phyloP scores from a whole-genome alignment of 1,284 basidiomycete genomes.

The Coriolopsis trogii region DNA sequence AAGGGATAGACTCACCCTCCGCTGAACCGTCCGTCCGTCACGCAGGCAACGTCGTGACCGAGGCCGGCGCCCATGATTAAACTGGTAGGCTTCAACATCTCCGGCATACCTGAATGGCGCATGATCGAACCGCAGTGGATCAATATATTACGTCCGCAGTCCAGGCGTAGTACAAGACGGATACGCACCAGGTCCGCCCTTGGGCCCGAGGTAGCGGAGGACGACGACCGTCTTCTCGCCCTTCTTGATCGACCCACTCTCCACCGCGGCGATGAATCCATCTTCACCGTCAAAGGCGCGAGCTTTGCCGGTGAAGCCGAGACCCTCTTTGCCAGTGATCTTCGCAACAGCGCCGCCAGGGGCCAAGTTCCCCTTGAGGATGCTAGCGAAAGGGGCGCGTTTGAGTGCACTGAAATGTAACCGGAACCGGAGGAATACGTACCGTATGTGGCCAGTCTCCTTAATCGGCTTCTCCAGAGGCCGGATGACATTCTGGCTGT shows the following conservation, averaged over 20 bases:
- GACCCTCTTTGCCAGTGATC: slow-evolving; percentile 92
- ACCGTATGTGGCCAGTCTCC: slow-evolving; percentile 85
- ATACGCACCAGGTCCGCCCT: slow-evolving; percentile 84
- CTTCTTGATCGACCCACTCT: slow-evolving; percentile 77
- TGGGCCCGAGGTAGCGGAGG: slow-evolving; percentile 86
- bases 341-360: slow-evolving; percentile 94
- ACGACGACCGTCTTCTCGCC: slow-evolving; percentile 92
- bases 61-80: slow-evolving; percentile 94
- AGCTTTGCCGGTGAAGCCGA: slow-evolving; percentile 83
- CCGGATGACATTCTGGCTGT: slow-evolving; percentile 80
- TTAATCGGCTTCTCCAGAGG: slow-evolving; percentile 90
- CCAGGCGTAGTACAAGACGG: no score
- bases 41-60: slow-evolving; percentile 85
- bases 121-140: neutral
- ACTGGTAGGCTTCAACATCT: slow-evolving; percentile 93
- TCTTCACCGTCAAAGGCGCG: slow-evolving; percentile 85
- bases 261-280: slow-evolving; percentile 81
- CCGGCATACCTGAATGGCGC: slow-evolving; percentile 79
- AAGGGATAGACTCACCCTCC: slow-evolving; percentile 67
- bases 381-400: no score
- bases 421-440: no score
- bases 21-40: slow-evolving; percentile 94
- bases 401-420: no score
- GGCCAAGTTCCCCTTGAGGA: slow-evolving; percentile 86
- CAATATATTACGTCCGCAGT: no score